Percentiles rank a stretch among this genome's conserved stretches.
These are phyloP conservation scores for Hymenoscyphus fraxineus DNA, from an alignment of 2,329 filamentous ascomycete genomes.

Conservation along the genomic window DNA sequence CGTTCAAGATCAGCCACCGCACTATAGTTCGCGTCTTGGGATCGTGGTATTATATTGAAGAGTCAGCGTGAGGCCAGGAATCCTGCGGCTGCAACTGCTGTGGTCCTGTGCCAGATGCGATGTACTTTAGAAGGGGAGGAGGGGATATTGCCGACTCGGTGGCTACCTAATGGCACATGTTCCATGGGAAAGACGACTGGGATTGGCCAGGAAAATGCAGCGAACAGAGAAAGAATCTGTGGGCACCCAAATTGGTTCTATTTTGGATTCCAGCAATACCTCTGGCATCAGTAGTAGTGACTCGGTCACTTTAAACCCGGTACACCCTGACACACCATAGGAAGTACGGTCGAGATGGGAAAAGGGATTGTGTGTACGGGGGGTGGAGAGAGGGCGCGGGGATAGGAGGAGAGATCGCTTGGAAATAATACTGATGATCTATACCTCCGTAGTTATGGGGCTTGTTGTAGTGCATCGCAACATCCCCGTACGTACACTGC, in stretches of 20 bases:
- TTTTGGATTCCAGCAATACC: background rate
- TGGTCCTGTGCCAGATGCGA: constrained; percentile 3
- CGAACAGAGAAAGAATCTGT: background rate
- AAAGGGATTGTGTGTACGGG: background rate
- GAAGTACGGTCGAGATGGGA: background rate
- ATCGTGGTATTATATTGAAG: constrained; percentile 12
- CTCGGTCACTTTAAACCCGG: background rate
- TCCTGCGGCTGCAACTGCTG: constrained; percentile 4
- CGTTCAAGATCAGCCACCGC: constrained; percentile 7
- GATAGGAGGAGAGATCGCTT: constrained; percentile 11
- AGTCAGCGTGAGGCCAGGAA: constrained; percentile 5
- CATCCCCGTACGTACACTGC: constrained; percentile 11
- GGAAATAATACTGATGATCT: constrained; percentile 8
- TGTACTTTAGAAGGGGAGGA: background rate
- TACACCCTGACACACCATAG: background rate
- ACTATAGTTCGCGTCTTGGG: background rate
- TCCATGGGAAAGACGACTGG: constrained; percentile 1
- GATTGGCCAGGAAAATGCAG: background rate
- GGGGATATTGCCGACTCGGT: background rate
- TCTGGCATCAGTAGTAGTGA: background rate
- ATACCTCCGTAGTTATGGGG: background rate
- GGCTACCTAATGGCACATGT: background rate
- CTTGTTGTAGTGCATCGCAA: constrained; percentile 7
- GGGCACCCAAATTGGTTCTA: background rate
- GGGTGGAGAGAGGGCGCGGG: background rate